Evolutionary conservation across 148 eudicot species (phyloP), one percentile per base, ranked within the genome.

Genomic region (Rhododendron simsii): DNA sequence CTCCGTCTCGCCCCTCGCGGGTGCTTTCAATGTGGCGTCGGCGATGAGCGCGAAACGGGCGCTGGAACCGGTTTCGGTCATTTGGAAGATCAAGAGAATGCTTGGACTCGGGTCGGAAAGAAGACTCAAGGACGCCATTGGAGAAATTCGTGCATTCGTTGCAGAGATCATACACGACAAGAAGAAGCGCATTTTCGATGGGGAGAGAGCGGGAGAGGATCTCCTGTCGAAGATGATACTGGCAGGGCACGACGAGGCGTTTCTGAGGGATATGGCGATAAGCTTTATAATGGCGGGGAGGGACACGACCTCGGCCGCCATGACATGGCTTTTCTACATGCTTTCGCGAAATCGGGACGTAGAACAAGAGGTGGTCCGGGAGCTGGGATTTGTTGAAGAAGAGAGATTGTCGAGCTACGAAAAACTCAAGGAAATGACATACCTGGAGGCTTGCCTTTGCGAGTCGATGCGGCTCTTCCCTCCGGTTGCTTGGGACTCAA

Each of bases 81-180:
- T 87, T 5, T 93, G 95, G 95, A 93, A 85, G 86, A 14, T 87
- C 0, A 93, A 90, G 88, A 92, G 89, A 76, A 16, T 88, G 21
- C 69, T 91, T 1, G 85, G 86, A 6, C 13, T 92, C 67, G 95
- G 95, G 45, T 89, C 95, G 1, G 95, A 93, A 86, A 89, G 69
- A 80, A 86, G 84, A 59, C 88, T 93, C 44, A 89, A 59, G 61
- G 90, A 89, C 14, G 90, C 92, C n/a, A 73, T 93, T 78, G 47
- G 71, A 4, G 78, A 82, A 79, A 87, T 93, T 53, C 91, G 89
- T 44, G 76, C 35, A 8, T 88, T 89, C 21, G 89, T 91, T 0
- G 28, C 69, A 8, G 47, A 90, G 23, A 82, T 91, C 14, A 80
- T 93, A 48, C 85, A 26, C 4, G 89, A 90, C 23, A 92, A 84